Evolutionary conservation across 2,329 filamentous ascomycete species (phyloP).

Genomic region (Sclerotinia nivalis): DNA sequence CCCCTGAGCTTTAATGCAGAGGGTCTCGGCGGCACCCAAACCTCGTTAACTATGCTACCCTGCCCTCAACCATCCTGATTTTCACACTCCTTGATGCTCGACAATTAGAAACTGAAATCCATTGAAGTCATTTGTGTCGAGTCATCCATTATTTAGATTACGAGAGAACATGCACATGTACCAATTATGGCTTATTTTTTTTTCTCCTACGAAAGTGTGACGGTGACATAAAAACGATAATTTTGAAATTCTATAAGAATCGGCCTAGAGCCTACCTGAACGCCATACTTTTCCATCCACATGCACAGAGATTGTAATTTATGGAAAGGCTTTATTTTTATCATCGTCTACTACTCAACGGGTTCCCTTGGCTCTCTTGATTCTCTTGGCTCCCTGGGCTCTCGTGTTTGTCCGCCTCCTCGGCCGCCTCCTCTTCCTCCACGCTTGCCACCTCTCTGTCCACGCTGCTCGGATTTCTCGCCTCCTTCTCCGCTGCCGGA

Average conservation of each 20-base stretch:
- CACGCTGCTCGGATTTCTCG: constrained; percentile 50
- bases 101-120: neutral
- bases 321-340: constrained; percentile 31
- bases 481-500: constrained; percentile 49
- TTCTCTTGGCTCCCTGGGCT: constrained; percentile 50
- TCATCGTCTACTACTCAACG: constrained; percentile 24
- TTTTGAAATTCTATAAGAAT: constrained; percentile 35
- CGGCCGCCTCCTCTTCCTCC: constrained; percentile 52
- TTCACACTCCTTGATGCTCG: neutral
- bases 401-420: constrained; percentile 49
- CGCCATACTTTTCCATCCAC: constrained; percentile 43
- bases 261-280: constrained; percentile 49
- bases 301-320: constrained; percentile 35
- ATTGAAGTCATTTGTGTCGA: neutral
- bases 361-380: constrained; percentile 38
- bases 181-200: neutral
- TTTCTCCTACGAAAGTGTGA: constrained; percentile 27
- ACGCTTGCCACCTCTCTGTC: constrained; percentile 50
- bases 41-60: neutral
- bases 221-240: constrained; percentile 18
- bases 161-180: neutral
- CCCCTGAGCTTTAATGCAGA: no score
- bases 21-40: neutral
- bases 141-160: neutral
- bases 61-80: neutral